Evolutionary conservation across 345 rosid species (phyloP).

Genomic region (Populus ilicifolia): DNA sequence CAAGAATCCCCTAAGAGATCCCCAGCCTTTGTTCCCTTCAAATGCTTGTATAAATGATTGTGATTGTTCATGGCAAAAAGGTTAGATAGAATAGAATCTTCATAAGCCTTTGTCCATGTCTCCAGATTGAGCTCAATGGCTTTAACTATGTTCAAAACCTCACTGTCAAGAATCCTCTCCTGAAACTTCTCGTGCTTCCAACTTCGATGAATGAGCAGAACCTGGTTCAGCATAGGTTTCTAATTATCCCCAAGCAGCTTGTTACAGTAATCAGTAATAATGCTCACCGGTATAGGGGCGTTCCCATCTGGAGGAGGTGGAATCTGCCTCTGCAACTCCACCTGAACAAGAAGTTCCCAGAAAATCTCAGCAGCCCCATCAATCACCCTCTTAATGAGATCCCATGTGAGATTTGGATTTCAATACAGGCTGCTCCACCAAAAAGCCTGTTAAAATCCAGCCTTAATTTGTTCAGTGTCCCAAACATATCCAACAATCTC

Average conservation of each 20-base stretch:
- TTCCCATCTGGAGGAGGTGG: slow-evolving; percentile 84
- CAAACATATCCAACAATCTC: slow-evolving; percentile 81
- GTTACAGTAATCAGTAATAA: slow-evolving; percentile 84
- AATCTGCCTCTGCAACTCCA: slow-evolving; percentile 73
- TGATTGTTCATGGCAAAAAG: slow-evolving; percentile 89
- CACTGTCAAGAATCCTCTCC: slow-evolving; percentile 66
- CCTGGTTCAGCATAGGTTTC: slow-evolving; percentile 74
- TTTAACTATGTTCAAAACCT: slow-evolving; percentile 62
- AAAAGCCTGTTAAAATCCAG: slow-evolving; percentile 91
- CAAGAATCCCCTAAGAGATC: slow-evolving; percentile 72
- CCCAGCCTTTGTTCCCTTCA: slow-evolving; percentile 84
- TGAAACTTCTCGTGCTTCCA: slow-evolving; percentile 93
- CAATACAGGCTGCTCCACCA: slow-evolving; percentile 86
- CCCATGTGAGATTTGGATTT: slow-evolving; percentile 91
- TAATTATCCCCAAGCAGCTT: slow-evolving; percentile 78
- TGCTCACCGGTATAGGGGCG: slow-evolving; percentile 72
- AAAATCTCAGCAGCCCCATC: slow-evolving; percentile 90
- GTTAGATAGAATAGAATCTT: slow-evolving; percentile 48
- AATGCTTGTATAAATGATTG: slow-evolving; percentile 78
- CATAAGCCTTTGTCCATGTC: slow-evolving; percentile 74
- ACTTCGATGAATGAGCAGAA: slow-evolving; percentile 76
- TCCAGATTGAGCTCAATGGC: slow-evolving; percentile 75
- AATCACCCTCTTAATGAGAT: slow-evolving; percentile 82
- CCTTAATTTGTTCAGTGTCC: slow-evolving; percentile 79
- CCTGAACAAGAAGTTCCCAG: slow-evolving; percentile 92